These are phyloP conservation scores for Narthecium ossifragum DNA, from an alignment of 106 monocot species.

Conservation along the genomic window DNA sequence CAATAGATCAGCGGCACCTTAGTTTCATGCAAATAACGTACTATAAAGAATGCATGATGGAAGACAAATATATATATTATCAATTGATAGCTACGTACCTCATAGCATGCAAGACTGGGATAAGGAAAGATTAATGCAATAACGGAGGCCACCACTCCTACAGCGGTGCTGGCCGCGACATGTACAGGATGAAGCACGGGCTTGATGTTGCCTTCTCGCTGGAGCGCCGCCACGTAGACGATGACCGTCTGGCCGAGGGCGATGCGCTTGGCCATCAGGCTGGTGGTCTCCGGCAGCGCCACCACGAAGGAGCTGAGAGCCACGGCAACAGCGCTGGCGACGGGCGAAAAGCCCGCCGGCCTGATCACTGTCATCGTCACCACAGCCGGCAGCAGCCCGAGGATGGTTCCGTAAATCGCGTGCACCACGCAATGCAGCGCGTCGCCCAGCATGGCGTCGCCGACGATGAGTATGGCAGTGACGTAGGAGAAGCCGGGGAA, in stretches of 20 bases:
- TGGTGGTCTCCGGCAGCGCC: conserved; percentile 19
- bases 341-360: conserved; percentile 15
- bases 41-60: not conserved
- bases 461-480: conserved; percentile 32
- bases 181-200: conserved; percentile 22
- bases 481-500: conserved; percentile 76
- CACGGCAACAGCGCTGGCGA: conserved; percentile 23
- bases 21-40: not conserved
- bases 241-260: conserved; percentile 63
- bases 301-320: conserved; percentile 33
- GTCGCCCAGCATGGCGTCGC: conserved; percentile 47
- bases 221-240: conserved; percentile 34
- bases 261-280: conserved; percentile 32
- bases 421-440: conserved; percentile 20
- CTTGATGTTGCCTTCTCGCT: not conserved
- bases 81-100: conserved; percentile 29
- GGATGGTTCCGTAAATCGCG: conserved; percentile 21
- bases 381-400: conserved; percentile 31
- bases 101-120: conserved; percentile 38
- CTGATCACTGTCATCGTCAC: conserved; percentile 21
- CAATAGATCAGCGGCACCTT: not conserved
- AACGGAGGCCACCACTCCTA: conserved; percentile 45
- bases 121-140: conserved; percentile 48
- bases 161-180: conserved; percentile 37
- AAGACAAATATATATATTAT: no score